phyloP scores from a whole-genome alignment of 2,329 filamentous ascomycete genomes.

The Ustulina deusta region DNA sequence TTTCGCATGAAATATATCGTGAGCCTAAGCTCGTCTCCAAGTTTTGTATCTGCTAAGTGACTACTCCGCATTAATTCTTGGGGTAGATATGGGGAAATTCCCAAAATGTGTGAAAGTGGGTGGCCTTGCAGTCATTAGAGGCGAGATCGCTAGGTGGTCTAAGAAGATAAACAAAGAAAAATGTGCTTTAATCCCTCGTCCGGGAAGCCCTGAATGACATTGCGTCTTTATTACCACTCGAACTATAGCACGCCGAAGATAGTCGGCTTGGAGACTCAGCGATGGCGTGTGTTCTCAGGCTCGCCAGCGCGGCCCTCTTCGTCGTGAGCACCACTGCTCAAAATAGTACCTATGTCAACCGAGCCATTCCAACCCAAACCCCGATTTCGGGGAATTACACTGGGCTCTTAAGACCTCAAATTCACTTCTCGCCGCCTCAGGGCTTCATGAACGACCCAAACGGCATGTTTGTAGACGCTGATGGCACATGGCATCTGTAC shows the following conservation, averaged over 20 bases:
- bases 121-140: background rate
- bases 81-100: conserved; percentile 10
- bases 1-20: too few species aligned
- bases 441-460: conserved; percentile 73
- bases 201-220: background rate
- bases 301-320: conserved; percentile 20
- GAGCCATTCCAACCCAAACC: conserved; percentile 47
- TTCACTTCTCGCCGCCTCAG: conserved; percentile 67
- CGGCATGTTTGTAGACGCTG: conserved; percentile 69
- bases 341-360: conserved; percentile 46
- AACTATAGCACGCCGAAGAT: background rate
- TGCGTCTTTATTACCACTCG: background rate
- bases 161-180: background rate
- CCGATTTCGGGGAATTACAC: conserved; percentile 48
- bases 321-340: conserved; percentile 18
- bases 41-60: too few species aligned
- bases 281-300: conserved; percentile 14
- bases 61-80: background rate
- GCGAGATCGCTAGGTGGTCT: too few species aligned
- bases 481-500: conserved; percentile 72
- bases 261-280: background rate
- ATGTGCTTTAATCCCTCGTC: background rate
- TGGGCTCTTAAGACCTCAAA: conserved; percentile 59
- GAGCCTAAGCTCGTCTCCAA: too few species aligned
- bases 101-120: background rate